These are phyloP conservation scores for Bretschneidera sinensis DNA, from an alignment of 345 rosid species.

Conservation along the genomic window DNA sequence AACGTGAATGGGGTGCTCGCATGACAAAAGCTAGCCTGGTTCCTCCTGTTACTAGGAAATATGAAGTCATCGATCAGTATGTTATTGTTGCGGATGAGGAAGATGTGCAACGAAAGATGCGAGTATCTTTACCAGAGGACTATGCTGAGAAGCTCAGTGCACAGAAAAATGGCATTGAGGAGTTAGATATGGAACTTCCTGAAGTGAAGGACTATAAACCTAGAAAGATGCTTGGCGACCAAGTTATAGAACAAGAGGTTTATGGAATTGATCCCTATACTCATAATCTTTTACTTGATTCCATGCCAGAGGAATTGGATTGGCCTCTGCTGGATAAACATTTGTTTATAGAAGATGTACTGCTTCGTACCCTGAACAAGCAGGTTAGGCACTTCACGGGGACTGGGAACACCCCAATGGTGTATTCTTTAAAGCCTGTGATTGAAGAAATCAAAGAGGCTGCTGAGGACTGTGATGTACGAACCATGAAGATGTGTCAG, in stretches of 20 bases:
- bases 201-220: conserved; percentile 97
- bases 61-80: conserved; percentile 84
- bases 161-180: conserved; percentile 84
- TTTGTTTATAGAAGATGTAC: conserved; percentile 76
- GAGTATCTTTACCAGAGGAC: conserved; percentile 90
- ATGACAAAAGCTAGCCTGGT: conserved; percentile 97
- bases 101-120: conserved; percentile 85
- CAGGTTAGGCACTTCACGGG: conserved; percentile 89
- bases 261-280: conserved; percentile 99
- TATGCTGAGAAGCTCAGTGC: conserved; percentile 90
- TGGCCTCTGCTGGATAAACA: conserved; percentile 80
- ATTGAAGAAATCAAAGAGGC: conserved; percentile 71
- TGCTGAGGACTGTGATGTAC: conserved; percentile 66
- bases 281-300: conserved; percentile 94
- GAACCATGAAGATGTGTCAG: conserved; percentile 64
- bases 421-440: conserved; percentile 70
- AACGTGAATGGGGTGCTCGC: conserved; percentile 99
- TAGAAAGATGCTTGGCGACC: conserved; percentile 80
- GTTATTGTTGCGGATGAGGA: conserved; percentile 85
- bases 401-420: conserved; percentile 88
- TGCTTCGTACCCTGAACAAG: conserved; percentile 77
- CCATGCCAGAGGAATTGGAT: conserved; percentile 89
- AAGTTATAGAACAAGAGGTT: conserved; percentile 97
- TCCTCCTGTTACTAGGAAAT: conserved; percentile 98
- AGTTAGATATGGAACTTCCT: conserved; percentile 99